These are phyloP conservation scores for Elsinoe batatas DNA, from an alignment of 2,329 filamentous ascomycete species.

Conservation along the genomic window DNA sequence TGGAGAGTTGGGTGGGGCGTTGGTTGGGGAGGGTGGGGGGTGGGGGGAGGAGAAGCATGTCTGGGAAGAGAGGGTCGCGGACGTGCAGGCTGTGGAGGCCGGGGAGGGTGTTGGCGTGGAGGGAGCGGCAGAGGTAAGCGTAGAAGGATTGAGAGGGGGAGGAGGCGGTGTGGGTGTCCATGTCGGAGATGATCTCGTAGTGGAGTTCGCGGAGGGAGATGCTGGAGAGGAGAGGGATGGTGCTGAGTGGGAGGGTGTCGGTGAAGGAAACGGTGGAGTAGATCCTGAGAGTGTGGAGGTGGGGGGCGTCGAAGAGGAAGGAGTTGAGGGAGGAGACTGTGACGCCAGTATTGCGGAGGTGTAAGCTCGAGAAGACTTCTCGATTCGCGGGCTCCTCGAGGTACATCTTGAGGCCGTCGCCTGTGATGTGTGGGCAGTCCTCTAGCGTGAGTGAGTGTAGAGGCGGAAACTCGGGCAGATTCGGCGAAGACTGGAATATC, in stretches of 20 bases:
- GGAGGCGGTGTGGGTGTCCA: slow-evolving; percentile 38
- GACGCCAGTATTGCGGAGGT: slow-evolving; percentile 62
- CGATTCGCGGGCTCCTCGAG: slow-evolving; percentile 52
- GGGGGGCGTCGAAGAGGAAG: slow-evolving; percentile 49
- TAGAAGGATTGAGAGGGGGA: slow-evolving; percentile 59
- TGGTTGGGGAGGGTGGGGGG: slow-evolving; percentile 39
- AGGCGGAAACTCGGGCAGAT: slow-evolving; percentile 61
- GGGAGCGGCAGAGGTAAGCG: slow-evolving; percentile 71
- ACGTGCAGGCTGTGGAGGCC: slow-evolving; percentile 71
- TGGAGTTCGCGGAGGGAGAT: slow-evolving; percentile 61
- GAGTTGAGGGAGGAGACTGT: slow-evolving; percentile 51
- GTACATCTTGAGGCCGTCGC: slow-evolving; percentile 59
- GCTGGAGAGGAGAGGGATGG: slow-evolving; percentile 56
- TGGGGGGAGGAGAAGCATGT: slow-evolving; percentile 63
- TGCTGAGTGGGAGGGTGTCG: slow-evolving; percentile 39
- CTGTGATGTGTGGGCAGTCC: slow-evolving; percentile 61
- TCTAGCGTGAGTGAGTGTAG: slow-evolving; percentile 64
- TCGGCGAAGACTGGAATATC: slow-evolving; percentile 56
- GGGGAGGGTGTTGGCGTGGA: slow-evolving; percentile 66
- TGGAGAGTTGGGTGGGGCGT: slow-evolving; percentile 36
- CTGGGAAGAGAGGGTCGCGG: slow-evolving; percentile 72
- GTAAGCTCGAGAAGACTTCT: slow-evolving; percentile 55
- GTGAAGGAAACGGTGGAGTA: slow-evolving; percentile 46
- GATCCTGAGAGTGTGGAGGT: slow-evolving; percentile 50
- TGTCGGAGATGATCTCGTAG: slow-evolving; percentile 66